A percentile compares a stretch with the other conserved stretches of the same genome.
Evolutionary conservation across 345 rosid species (phyloP).

Genomic region (Adansonia digitata): DNA sequence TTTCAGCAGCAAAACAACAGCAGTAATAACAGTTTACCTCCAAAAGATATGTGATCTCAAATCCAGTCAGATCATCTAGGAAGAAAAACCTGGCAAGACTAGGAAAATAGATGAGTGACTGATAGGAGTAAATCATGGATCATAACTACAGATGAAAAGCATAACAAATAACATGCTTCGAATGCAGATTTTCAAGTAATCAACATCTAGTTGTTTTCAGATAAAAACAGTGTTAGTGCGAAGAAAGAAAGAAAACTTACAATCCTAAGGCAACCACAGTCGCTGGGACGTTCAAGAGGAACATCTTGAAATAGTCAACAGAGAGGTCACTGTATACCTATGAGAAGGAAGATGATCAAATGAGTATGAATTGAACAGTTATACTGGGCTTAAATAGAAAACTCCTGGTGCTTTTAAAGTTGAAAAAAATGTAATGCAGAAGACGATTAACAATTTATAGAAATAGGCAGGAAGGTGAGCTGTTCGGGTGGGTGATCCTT

Average conservation of each 20-base stretch:
- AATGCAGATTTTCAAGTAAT: too few species aligned
- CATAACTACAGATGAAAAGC: neutral
- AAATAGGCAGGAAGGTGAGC: neutral
- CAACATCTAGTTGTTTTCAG: too few species aligned
- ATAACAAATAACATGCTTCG: neutral
- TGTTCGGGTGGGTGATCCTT: too few species aligned
- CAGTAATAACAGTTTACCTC: constrained; percentile 47
- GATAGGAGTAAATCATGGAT: neutral
- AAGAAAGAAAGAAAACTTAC: constrained; percentile 30
- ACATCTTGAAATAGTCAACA: constrained; percentile 85
- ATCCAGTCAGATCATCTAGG: constrained; percentile 90
- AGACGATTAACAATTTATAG: neutral
- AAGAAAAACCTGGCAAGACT: constrained; percentile 74
- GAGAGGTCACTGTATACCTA: constrained; percentile 93
- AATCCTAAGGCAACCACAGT: constrained; percentile 71
- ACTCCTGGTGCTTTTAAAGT: neutral
- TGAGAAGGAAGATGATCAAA: neutral
- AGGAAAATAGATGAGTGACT: neutral
- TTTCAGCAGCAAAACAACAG: neutral
- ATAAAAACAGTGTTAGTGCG: neutral
- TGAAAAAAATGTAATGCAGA: neutral
- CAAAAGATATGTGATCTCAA: constrained; percentile 82
- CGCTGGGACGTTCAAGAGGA: constrained; percentile 91
- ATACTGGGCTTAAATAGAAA: neutral
- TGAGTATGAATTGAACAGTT: neutral